Base-by-base conservation (phyloP, 1,284 basidiomycete genomes). In the Heterobasidion parviporum region DNA sequence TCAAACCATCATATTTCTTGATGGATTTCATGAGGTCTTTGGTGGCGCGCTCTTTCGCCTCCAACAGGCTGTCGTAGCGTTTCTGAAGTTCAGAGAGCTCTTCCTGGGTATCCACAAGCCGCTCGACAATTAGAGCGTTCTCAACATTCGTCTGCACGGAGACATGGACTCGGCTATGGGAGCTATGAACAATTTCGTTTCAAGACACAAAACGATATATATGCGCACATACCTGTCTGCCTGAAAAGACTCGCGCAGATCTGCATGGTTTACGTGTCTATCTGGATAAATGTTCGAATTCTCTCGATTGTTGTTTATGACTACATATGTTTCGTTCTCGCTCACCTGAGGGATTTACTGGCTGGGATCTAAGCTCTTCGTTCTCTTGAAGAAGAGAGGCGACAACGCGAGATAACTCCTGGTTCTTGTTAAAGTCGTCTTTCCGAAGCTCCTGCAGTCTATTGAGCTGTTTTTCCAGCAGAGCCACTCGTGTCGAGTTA, bases 11-110 rank as follows among this genome's bases (percentile, higher is more conserved):
- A 61, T 62, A 67, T 18, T 50, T 54, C 8, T 14, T 26, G 49
- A 61, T 62, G 45, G 63, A 60, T 18, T 45, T 53, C 9, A 52
- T 47, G 43, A 66, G 59, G 46, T 62, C 59, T 38, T 53, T 48
- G 26, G 63, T 61, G 12, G 55, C 55, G 6, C 56, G 57, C 44
- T 60, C 53, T 53, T 66, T 65, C 33, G 59, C 60, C 32, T 53
- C n/a, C 2, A 57, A 59, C 10, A 67, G 54, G 26, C 57, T 57
- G 4, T 60, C 59, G 45, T 65, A 65, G 52, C 61, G 54, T 49
- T 51, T 34, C 44, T 59, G 57, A 34, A 67, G 60, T 3, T 54
- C 58, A 1, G 35, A 43, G 5, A 64, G 58, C 53, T 63, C 58
- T 14, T 38, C 32, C 9, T 33, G n/a, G 16, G 49, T 36, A 26